These are phyloP conservation scores for Bothriochloa decipiens DNA, from an alignment of 176 grass and related monocot genomes.

Conservation along the genomic window DNA sequence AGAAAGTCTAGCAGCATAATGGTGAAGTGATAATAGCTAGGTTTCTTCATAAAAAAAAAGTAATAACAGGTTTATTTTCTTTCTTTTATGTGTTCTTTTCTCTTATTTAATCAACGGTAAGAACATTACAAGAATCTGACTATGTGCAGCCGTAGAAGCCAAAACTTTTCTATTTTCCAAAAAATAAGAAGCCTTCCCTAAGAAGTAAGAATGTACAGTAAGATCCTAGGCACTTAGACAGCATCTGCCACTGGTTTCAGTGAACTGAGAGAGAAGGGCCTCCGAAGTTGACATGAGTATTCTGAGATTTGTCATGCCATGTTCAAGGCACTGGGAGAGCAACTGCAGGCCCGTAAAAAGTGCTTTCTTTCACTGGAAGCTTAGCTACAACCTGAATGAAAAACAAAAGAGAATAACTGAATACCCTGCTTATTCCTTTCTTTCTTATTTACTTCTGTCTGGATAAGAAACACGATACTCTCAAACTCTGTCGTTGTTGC, in stretches of 20 bases:
- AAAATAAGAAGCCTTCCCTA: not conserved
- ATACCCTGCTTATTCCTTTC: not conserved
- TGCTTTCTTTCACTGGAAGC: not conserved
- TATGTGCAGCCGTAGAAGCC: no score
- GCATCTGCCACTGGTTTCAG: not conserved
- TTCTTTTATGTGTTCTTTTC: no score
- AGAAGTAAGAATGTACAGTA: not conserved
- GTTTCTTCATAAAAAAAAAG: no score
- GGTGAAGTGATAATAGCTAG: no score
- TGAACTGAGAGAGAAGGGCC: not conserved
- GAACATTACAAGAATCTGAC: no score
- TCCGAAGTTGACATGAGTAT: not conserved
- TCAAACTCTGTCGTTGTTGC: not conserved
- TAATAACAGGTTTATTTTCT: no score
- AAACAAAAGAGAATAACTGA: not conserved
- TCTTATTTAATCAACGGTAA: no score
- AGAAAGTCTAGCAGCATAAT: no score
- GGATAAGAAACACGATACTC: not conserved
- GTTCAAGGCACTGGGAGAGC: not conserved
- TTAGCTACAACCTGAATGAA: not conserved
- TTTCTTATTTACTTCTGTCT: not conserved
- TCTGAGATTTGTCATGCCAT: slow-evolving; percentile 8
- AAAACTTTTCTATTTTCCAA: no score
- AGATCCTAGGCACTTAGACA: not conserved
- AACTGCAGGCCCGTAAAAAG: not conserved